Base-by-base conservation (phyloP, 176 grass and related monocot genomes). In the Bothriochloa decipiens region DNA sequence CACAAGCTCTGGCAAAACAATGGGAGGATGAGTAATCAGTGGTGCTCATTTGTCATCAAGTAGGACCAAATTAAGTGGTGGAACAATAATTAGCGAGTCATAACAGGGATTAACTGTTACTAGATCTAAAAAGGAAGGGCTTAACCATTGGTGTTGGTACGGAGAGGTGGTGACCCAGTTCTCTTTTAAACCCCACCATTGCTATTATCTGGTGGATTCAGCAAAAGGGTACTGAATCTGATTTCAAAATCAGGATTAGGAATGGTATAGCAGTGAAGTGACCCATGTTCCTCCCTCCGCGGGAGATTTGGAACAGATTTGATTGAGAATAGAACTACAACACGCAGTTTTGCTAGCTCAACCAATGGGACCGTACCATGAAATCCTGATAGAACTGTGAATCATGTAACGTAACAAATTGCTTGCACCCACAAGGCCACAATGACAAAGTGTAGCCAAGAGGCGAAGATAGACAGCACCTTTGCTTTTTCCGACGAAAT, bases 1-100 rank as follows among this genome's bases (percentile, higher is more conserved):
- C 86, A 46, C 93, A 96, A 58, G 79, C 32, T 39, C 96, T 98
- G 85, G 6, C 17, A 43, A 75, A 23, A 18, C 7, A 41, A 39
- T 22, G 64, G 6, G 32, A 74, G 50, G 8, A 45, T 2, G 36
- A 71, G 16, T 8, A 0, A 23, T 70, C 37, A 82, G 68, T 41
- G 37, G 47, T 5, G 55, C 36, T 27, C 15, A 17, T 33, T 45
- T 5, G 62, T 43, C 46, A 40, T 78, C 15, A 78, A 46, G 17
- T 12, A 3, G 64, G 13, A 29, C 43, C 7, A 33, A 72, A 35
- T 62, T 62, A 62, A 1, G 58, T 12, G 58, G 1, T 3, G 9
- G 40, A 41, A 76, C 22, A 77, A 84, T 62, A 62, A 76, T 78
- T 18, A 39, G 26, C 23, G 39, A 7, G 8, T 85, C 66, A 22